Conservation (phyloP, 805 yeast genomes). For the Torulaspora quercuum region DNA sequence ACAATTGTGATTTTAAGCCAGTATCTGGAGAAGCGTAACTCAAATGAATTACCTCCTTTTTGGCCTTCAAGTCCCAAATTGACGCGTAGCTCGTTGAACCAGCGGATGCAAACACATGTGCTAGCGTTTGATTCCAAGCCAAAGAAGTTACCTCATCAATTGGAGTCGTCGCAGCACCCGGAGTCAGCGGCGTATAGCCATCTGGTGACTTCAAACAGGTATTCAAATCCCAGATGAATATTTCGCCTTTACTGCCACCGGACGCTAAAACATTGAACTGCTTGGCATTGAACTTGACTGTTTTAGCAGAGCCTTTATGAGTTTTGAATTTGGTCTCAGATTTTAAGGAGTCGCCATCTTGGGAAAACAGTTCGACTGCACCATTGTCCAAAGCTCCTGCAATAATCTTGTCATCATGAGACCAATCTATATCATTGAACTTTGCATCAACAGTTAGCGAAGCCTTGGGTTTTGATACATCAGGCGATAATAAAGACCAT, state of each 20-base stretch:
- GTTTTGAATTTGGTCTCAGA: slow-evolving; percentile 51
- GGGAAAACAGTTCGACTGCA: slow-evolving; percentile 72
- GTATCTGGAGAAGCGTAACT: slow-evolving; percentile 56
- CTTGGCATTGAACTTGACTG: slow-evolving; percentile 72
- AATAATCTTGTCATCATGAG: slow-evolving; percentile 56
- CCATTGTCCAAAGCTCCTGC: slow-evolving; percentile 93
- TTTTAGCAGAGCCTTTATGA: slow-evolving; percentile 68
- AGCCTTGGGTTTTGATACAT: slow-evolving; percentile 40
- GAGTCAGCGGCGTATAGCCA: slow-evolving; percentile 45
- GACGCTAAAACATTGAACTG: slow-evolving; percentile 73
- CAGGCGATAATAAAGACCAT: slow-evolving; percentile 59
- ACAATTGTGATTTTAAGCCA: slow-evolving; percentile 59
- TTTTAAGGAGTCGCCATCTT: slow-evolving; percentile 41
- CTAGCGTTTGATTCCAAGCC: slow-evolving; percentile 82
- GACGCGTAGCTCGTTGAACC: slow-evolving; percentile 83
- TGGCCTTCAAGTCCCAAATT: slow-evolving; percentile 88
- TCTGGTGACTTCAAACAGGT: slow-evolving; percentile 46
- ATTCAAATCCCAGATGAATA: slow-evolving; percentile 83
- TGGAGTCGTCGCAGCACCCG: slow-evolving; percentile 78
- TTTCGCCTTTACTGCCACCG: slow-evolving; percentile 86
- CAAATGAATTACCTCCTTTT: slow-evolving; percentile 83
- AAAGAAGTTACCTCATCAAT: slow-evolving; percentile 76
- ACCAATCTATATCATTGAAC: slow-evolving; percentile 85
- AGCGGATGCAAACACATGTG: slow-evolving; percentile 87
- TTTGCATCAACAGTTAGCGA: slow-evolving; percentile 51